Base-by-base conservation (phyloP, 257 asterid species). In the Przewalskia tangutica region DNA sequence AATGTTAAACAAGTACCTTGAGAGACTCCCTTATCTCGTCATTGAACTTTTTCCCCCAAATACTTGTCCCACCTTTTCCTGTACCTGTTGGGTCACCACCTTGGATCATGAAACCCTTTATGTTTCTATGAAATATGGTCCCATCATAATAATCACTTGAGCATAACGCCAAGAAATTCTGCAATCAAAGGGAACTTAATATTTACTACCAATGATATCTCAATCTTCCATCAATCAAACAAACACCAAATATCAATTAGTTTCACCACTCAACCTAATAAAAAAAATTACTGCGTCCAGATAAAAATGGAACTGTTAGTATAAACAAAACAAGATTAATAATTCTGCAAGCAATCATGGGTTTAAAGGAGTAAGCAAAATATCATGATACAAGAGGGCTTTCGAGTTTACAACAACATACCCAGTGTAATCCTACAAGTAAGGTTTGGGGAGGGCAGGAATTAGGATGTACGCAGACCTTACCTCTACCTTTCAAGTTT, bases 51-150 rank as follows among this genome's bases (percentile, higher is more conserved):
- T 91, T 91, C 34, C 98, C 98, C 98, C 98, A 94, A 84, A 96
- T 96, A 85, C 99, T 96, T 42, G 90, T 91, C 83, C 97, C 97
- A 0, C 99, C 98, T 89, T 94, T 95, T 83, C 98, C 99, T 3
- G 98, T 94, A 82, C 91, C 92, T 60, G 97, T 94, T 18, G 99
- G 98, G 82, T 94, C 99, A 62, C 99, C 99, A 68, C 97, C 99
- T 91, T 95, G 99, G 86, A 95, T 93, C 97, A 96, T 96, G 91
- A 96, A 96, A 64, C 92, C 94, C 87, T 96, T 93, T 20, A 96
- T 96, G 79, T 96, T 96, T 85, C 99, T 90, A 80, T 96, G 99
- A 67, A 96, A 96, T 88, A 93, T 90, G 86, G 98, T 96, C 56
- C 95, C 97, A 82, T 96, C 99, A 34, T 96, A 96, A 84, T 93